Percentiles rank a stretch among this genome's conserved stretches.
Evolutionary conservation across 495 filamentous ascomycete species (phyloP).

Genomic region (Cercophora sp.): DNA sequence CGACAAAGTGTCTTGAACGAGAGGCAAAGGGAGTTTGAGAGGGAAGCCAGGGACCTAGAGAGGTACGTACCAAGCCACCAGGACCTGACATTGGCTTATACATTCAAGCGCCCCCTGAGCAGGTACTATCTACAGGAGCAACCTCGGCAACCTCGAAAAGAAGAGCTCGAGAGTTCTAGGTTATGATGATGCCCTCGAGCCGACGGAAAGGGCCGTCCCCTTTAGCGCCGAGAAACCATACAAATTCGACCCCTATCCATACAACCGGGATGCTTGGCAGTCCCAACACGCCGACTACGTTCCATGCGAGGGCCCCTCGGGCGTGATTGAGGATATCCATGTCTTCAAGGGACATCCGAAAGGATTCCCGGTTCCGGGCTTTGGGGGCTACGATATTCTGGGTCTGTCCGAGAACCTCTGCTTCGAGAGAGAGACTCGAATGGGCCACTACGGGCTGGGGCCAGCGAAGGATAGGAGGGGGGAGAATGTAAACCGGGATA

Average conservation of each 20-base stretch:
- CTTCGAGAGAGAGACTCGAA: conserved; percentile 83
- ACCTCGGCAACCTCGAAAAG: conserved; percentile 37
- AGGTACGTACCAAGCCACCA: conserved; percentile 28
- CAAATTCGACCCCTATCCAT: conserved; percentile 49
- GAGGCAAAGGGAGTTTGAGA: conserved; percentile 34
- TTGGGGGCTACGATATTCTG: conserved; percentile 72
- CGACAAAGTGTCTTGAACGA: neutral
- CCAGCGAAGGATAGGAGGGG: conserved; percentile 31
- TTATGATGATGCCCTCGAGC: conserved; percentile 25
- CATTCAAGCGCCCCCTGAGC: conserved; percentile 24
- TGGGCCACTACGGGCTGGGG: conserved; percentile 76
- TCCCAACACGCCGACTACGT: conserved; percentile 27
- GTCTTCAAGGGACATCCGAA: conserved; percentile 59
- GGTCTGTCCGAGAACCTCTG: conserved; percentile 77
- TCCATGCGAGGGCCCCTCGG: conserved; percentile 36
- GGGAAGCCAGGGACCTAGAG: conserved; percentile 35
- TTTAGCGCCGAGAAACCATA: conserved; percentile 32
- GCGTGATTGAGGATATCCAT: conserved; percentile 31
- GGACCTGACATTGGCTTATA: neutral
- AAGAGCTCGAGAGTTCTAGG: conserved; percentile 22
- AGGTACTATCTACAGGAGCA: conserved; percentile 45
- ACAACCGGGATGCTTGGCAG: conserved; percentile 36
- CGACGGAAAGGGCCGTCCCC: conserved; percentile 12
- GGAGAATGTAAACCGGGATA: conserved; percentile 56
- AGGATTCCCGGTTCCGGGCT: conserved; percentile 70